A percentile compares a stretch with the other conserved stretches of the same genome.
Evolutionary conservation across 2,329 filamentous ascomycete genomes (phyloP).

Genomic region (Neofusicoccum umdonicola): DNA sequence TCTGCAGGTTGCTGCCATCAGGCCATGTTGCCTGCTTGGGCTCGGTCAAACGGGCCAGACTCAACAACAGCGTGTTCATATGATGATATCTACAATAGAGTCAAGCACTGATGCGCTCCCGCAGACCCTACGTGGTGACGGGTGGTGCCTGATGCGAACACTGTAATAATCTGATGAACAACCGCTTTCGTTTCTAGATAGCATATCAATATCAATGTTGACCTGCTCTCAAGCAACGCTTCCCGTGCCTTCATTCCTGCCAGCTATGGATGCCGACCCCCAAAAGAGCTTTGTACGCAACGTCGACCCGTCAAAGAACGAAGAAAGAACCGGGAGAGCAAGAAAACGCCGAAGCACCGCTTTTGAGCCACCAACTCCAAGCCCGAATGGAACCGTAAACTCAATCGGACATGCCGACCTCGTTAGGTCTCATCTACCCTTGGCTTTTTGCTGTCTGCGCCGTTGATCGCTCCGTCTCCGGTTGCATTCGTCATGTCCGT

Average conservation of each 20-base stretch:
- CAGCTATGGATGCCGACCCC: neutral
- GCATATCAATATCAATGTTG: neutral
- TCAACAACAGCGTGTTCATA: slow-evolving; percentile 54
- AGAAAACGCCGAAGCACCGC: neutral
- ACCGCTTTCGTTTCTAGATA: neutral
- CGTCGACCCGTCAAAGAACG: neutral
- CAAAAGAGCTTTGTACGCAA: neutral
- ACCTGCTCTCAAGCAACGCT: neutral
- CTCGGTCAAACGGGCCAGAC: slow-evolving; percentile 70
- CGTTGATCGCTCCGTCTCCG: slow-evolving; percentile 29
- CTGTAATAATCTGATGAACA: slow-evolving; percentile 47
- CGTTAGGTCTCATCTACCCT: slow-evolving; percentile 21
- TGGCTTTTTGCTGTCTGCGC: slow-evolving; percentile 29
- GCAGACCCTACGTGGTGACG: slow-evolving; percentile 47
- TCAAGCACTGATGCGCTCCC: slow-evolving; percentile 84
- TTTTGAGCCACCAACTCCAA: neutral
- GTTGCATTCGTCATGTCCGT: slow-evolving; percentile 48
- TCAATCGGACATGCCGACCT: neutral
- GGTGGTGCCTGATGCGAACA: slow-evolving; percentile 21
- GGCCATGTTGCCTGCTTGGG: slow-evolving; percentile 39
- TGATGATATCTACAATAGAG: slow-evolving; percentile 98
- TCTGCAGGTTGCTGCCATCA: slow-evolving; percentile 40
- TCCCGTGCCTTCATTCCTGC: neutral
- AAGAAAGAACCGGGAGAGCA: neutral
- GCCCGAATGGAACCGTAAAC: neutral